Evolutionary conservation across 345 rosid genomes (phyloP), one percentile per base, ranked within the genome.

Genomic region (Eutrema yunnanense): DNA sequence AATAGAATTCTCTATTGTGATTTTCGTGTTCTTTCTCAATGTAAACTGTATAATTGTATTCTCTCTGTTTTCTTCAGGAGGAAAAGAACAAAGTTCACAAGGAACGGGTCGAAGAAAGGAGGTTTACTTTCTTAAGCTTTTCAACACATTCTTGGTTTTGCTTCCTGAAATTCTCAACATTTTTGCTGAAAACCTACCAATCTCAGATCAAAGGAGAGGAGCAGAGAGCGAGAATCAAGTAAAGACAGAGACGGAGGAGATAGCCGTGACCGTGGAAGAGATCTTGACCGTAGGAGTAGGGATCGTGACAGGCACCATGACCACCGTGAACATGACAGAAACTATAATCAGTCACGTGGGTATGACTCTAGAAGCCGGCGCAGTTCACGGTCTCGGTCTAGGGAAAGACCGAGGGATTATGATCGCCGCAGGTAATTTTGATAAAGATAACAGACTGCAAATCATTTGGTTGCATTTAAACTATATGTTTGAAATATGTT

Each of bases 311-410:
- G 97, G 83, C 60, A 85, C 75, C 43, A 86, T 83, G 97, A 91
- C 40, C 84, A 93, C 53, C 86, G 80, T 62, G 79, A 69, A 34
- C 76, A 60, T 65, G 80, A 71, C 77, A 51, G 93, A 72, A 91
- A 84, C 79, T 73, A 79, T 38, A 90, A 91, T 62, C 91, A 81
- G 27, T 73, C 92, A 60, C 95, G 89, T n/a, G 79, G 78, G 78
- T 87, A 86, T 83, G 97, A 94, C 62, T 83, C 98, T 27, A 86
- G 92, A 85, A 86, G 86, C 73, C 73, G 79, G 47, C 91, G 81
- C 46, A 86, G 96, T 74, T 94, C 99, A 0, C 92, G 90, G 37
- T 94, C 98, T 14, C 82, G 92, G 62, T 94, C 98, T 5, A 83
- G 69, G 81, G 98, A 94, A 75, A 91, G 78, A 57, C 76, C 88